Evolutionary conservation across 768 basidiomycete genomes (phyloP).

Genomic region (Tricholoma saponaceum): DNA sequence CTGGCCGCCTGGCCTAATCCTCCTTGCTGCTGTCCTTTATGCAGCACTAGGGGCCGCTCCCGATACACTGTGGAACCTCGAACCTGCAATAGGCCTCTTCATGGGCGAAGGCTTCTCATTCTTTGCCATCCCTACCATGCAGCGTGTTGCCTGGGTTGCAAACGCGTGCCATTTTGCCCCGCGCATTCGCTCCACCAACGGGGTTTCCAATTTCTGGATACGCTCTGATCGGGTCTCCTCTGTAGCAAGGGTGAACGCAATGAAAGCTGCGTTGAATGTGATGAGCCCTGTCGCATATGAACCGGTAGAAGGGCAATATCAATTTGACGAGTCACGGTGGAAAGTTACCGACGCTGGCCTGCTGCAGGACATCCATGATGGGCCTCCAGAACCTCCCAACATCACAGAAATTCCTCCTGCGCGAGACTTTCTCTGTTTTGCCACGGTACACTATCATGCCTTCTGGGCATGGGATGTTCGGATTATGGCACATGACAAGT

Average conservation of each 20-base stretch:
- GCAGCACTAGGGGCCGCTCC: conserved; percentile 21
- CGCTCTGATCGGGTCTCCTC: conserved; percentile 15
- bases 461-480: background rate
- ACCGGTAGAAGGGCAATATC: background rate
- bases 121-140: conserved; percentile 21
- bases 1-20: conserved; percentile 24
- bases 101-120: conserved; percentile 18
- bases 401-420: conserved; percentile 7
- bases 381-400: background rate
- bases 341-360: conserved; percentile 1
- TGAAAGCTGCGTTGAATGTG: conserved; percentile 10
- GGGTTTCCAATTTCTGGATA: conserved; percentile 23
- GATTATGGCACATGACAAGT: conserved; percentile 1
- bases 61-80: conserved; percentile 23
- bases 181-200: conserved; percentile 17
- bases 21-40: conserved; percentile 25
- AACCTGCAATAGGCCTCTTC: conserved; percentile 21
- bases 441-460: conserved; percentile 18
- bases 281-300: conserved; percentile 5
- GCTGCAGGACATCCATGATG: background rate
- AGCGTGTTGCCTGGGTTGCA: conserved; percentile 17
- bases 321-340: background rate
- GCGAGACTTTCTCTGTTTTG: conserved; percentile 21
- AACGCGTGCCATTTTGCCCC: conserved; percentile 23
- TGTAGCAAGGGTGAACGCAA: conserved; percentile 14